Conservation (phyloP, 495 filamentous ascomycete species). For the Penicillium paxilli region DNA sequence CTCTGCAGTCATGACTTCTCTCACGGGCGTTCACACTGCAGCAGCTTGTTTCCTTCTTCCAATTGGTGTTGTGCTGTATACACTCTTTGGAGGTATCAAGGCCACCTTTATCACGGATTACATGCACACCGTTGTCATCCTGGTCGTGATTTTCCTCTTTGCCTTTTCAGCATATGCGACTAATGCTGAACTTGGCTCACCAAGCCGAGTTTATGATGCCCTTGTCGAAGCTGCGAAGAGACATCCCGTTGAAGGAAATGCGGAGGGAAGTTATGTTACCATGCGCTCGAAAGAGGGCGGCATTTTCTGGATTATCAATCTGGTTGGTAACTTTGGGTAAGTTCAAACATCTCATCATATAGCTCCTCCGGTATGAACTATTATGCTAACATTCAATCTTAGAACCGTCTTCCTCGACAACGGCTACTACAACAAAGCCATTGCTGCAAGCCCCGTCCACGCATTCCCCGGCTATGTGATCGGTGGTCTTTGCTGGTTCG, state of each 20-base stretch:
- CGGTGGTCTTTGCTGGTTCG: constrained; percentile 91
- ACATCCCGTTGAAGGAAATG: constrained; percentile 85
- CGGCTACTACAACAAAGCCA: constrained; percentile 92
- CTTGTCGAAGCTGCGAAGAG: constrained; percentile 65
- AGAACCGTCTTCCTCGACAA: constrained; percentile 80
- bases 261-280: constrained; percentile 82
- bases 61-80: constrained; percentile 80
- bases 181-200: constrained; percentile 74
- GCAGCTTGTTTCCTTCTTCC: constrained; percentile 92
- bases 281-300: constrained; percentile 86
- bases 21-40: constrained; percentile 84
- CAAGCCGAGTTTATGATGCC: constrained; percentile 77
- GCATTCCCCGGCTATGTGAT: constrained; percentile 92
- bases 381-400: neutral
- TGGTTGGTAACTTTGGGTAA: constrained; percentile 60
- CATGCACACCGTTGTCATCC: constrained; percentile 82
- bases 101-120: constrained; percentile 76
- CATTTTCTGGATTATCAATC: constrained; percentile 96
- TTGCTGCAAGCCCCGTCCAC: constrained; percentile 84
- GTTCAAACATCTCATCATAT: no score
- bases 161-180: constrained; percentile 84
- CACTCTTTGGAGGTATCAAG: constrained; percentile 78
- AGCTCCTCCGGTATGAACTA: neutral
- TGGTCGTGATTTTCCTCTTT: constrained; percentile 90
- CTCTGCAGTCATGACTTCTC: constrained; percentile 76